Evolutionary conservation across 768 basidiomycete genomes (phyloP), one percentile per base, ranked within the genome.

Genomic region (Auricularia cornea): DNA sequence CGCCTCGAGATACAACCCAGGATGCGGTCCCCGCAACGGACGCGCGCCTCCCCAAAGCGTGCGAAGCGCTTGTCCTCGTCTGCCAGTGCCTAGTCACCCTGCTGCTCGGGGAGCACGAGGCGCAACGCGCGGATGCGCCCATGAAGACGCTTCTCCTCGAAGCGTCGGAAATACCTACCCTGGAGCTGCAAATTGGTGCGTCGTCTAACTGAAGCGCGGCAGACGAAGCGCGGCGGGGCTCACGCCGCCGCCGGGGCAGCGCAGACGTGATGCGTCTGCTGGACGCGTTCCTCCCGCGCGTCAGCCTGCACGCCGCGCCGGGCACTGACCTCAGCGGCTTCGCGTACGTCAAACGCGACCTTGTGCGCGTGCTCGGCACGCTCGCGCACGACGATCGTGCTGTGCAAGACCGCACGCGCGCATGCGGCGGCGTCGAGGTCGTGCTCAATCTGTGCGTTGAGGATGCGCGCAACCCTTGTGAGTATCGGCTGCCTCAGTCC

Each of bases 381-480:
- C 74, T 96, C 14, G 85, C 84, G 60, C 83, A 90, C 69, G 82
- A 81, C 54, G 79, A 81, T 67, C 84, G 74, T 70, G 78, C 74
- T 32, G 84, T 87, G 48, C 94, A 95, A 70, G 90, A 96, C 73
- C 82, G 85, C 10, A 80, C 87, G 44, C 81, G 94, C 59, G 73
- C 73, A 38, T 84, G 81, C 66, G 88, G 84, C 28, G 94, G 94
- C 56, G 84, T 97, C 64, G 81, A 86, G 60, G 82, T 92, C 56
- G 81, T 96, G 20, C 86, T 97, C 84, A 90, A 89, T 70, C 79
- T 94, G 75, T 95, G 93, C 73, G 90, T 92, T 20, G 78, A 93
- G 30, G 94, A 98, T 72, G 94, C 94, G 68, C 77, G 88, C 63
- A 97, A 95, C 74, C 94, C 94, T 41, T 94, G 94, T 96, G 72